Evolutionary conservation across 2,329 filamentous ascomycete genomes (phyloP), one percentile per base, ranked within the genome.

Genomic region (Raffaelea deltoideospora): DNA sequence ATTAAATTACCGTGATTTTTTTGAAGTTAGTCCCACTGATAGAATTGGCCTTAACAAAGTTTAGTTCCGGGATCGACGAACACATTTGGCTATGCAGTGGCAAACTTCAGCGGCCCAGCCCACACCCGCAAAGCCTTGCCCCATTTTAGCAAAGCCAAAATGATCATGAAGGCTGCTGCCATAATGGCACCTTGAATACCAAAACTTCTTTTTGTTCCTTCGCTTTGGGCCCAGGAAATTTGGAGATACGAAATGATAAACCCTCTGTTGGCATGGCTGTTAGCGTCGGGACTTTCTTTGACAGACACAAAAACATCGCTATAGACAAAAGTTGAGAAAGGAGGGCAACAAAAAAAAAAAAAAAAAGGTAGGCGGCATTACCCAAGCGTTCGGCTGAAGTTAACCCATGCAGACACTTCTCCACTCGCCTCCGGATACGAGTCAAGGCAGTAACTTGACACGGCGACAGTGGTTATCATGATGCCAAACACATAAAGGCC

Each of bases 401-500:
- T 69, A 33, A 72, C 50, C 63, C 64, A 68, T 0, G 63, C 60
- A 7, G 60, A 60, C 3, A 69, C 65, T 45, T 70, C 67, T 4
- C 66, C 67, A n/a, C 59, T 61, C 3, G 62, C 66, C 48, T 70
- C 61, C 1, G 68, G 68, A 48, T 72, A 73, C 43, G 56, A 57
- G 50, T 72, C 67, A 8, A 72, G 60, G 21, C 59, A 57, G 46
- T 72, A 73, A 8, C 63, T 61, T 40, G 59, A 65, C 21, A 70
- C 51, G 1, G 62, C 65, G 4, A 67, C 65, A 0, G 67, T 69
- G 2, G 59, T 60, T 39, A 68, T 59, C 64, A 70, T 72, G 48
- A 70, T 61, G 37, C 67, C 67, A 43, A 69, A 69, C 5, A 64
- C 62, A 41, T 71, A 70, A 11, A 71, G 48, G 1, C 66, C 69